These are phyloP conservation scores for Metarhizium sp. DNA, from an alignment of 2,329 filamentous ascomycete species.

Conservation along the genomic window DNA sequence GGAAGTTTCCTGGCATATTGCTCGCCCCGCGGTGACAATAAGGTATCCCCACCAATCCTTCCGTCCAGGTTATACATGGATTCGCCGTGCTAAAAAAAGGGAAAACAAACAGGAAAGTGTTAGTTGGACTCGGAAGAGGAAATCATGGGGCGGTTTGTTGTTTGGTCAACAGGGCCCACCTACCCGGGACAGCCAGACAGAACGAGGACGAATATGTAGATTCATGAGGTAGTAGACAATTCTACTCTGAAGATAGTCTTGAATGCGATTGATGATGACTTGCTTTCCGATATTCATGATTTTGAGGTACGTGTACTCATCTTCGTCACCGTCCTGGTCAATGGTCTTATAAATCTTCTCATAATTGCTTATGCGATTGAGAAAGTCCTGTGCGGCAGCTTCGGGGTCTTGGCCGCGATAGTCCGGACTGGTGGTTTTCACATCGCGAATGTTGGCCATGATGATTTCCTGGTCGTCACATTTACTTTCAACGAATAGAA, in stretches of 20 bases:
- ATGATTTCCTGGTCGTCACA: conserved; percentile 94
- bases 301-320: conserved; percentile 87
- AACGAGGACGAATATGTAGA: conserved; percentile 90
- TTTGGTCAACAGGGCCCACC: conserved; percentile 23
- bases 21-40: conserved; percentile 77
- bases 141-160: background rate
- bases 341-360: conserved; percentile 95
- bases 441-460: conserved; percentile 96
- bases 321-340: conserved; percentile 70
- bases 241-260: conserved; percentile 91
- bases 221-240: conserved; percentile 99
- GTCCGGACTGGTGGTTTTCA: conserved; percentile 94
- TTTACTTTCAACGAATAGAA: conserved; percentile 92
- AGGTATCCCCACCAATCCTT: conserved; percentile 85
- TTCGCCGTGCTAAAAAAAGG: conserved; percentile 66
- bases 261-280: conserved; percentile 95
- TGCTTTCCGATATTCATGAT: conserved; percentile 93
- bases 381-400: conserved; percentile 80
- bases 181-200: conserved; percentile 91
- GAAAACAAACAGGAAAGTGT: background rate
- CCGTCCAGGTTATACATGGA: conserved; percentile 86
- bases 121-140: background rate
- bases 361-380: conserved; percentile 90
- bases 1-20: conserved; percentile 81
- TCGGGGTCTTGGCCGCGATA: conserved; percentile 93